phyloP scores from a whole-genome alignment of 1,284 basidiomycete species.

The Sporisorium exsertum region DNA sequence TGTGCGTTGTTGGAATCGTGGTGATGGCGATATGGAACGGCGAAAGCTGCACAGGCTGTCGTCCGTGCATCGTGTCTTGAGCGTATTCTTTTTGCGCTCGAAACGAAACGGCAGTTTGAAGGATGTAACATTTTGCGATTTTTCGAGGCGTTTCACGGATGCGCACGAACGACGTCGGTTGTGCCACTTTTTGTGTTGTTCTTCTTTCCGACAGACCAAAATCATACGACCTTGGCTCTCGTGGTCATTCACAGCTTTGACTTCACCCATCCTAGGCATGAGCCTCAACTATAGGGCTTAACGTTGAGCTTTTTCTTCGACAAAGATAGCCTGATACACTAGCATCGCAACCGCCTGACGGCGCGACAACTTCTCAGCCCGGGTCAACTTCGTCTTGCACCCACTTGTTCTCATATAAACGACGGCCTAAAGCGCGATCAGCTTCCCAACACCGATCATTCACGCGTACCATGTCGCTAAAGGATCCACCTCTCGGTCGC shows the following conservation, averaged over 20 bases:
- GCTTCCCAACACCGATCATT: not conserved
- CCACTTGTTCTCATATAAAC: not conserved
- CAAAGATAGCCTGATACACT: no score
- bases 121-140: not conserved
- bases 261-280: no score
- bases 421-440: not conserved
- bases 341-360: no score
- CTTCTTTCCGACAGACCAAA: slow-evolving; percentile 3
- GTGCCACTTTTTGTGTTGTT: slow-evolving; percentile 2
- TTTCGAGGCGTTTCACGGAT: not conserved
- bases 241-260: not conserved
- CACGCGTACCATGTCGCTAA: slow-evolving; percentile 10
- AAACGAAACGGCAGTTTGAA: not conserved
- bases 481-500: slow-evolving; percentile 50
- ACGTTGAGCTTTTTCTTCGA: no score
- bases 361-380: not conserved
- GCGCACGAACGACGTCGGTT: not conserved
- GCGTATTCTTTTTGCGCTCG: not conserved
- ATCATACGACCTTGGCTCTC: slow-evolving; percentile 13
- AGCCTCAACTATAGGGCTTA: no score
- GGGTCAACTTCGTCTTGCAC: not conserved
- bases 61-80: not conserved
- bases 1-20: not conserved
- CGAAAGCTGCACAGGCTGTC: not conserved
- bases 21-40: not conserved